Evolutionary conservation across 1,284 basidiomycete genomes (phyloP), one percentile per base, ranked within the genome.

Genomic region (Phylloporus sp.): DNA sequence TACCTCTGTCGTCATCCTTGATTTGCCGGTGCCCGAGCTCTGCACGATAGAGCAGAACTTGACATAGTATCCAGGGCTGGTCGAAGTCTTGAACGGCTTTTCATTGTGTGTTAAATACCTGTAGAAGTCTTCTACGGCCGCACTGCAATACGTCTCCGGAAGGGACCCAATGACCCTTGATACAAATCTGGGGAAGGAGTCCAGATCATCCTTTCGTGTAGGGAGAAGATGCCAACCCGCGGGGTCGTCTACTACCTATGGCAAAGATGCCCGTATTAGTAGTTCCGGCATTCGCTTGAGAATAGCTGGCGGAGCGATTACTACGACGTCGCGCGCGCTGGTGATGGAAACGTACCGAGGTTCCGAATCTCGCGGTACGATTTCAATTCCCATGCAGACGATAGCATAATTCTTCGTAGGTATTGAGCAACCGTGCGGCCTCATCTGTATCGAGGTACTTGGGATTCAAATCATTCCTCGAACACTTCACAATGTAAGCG

Each of bases 51-150:
- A 37, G 34, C 70, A 71, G n/a, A 69, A 62, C 32, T 58, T 70
- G 34, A 15, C 34, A 15, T 37, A 37, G 15, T 71, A 37, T 15
- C 15, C 10, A 15, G 34, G 34, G 10, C 8, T 10, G 1, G 5
- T 6, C 34, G 34, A 15, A 6, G 8, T 42, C 22, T 34, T 47
- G 58, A 72, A 72, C n/a, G 46, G 13, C 7, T 28, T 53, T 32
- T 69, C 56, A 32, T 64, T 70, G 7, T 46, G 7, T 17, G 52
- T 61, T 44, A 70, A 34, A 49, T 72, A 70, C 10, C 72, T 59
- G 37, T 61, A 55, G 50, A 70, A 69, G 2, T 64, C 68, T 6
- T 68, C 65, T 4, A 62, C 61, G 17, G 69, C 67, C 5, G 42
- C 62, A 2, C 67, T 67, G 10, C 5, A 31, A 20, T 62, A 68